Percentiles rank a stretch among this genome's conserved stretches.
Evolutionary conservation across 2,329 filamentous ascomycete genomes (phyloP).

Genomic region (Diplodia intermedia): DNA sequence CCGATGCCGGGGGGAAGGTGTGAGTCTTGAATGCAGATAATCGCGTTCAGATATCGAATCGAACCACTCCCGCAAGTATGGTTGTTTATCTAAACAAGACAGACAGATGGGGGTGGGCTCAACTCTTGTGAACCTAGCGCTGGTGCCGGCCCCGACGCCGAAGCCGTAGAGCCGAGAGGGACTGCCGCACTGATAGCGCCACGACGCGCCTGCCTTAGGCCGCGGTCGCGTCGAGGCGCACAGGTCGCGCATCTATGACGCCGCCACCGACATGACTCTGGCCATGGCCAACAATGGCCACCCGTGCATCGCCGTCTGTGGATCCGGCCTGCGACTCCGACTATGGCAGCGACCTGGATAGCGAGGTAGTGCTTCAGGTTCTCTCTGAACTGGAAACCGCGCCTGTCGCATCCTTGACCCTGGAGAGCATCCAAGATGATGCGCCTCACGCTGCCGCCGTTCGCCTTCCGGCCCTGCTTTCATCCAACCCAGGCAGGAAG

Average conservation of each 20-base stretch:
- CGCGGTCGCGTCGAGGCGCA: neutral
- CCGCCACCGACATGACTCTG: conserved; percentile 1
- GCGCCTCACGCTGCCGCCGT: conserved; percentile 21
- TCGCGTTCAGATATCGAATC: too few relatives aligned
- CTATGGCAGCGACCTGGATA: conserved; percentile 69
- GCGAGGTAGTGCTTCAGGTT: conserved; percentile 60
- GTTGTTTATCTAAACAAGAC: too few relatives aligned
- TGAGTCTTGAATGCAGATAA: too few relatives aligned
- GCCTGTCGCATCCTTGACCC: conserved; percentile 38
- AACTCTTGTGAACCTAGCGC: too few relatives aligned
- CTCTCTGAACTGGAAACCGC: conserved; percentile 55
- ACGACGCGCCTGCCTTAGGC: conserved; percentile 7
- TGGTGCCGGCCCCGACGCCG: neutral
- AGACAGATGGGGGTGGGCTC: too few relatives aligned
- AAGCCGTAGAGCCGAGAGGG: conserved; percentile 7
- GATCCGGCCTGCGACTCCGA: conserved; percentile 44
- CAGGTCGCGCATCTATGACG: conserved; percentile 26
- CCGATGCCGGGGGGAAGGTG: too few relatives aligned
- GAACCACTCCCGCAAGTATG: too few relatives aligned
- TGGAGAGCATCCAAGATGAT: conserved; percentile 39
- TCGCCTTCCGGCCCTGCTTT: neutral
- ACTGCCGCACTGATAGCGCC: conserved; percentile 1
- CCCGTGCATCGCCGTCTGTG: neutral
- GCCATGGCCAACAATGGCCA: conserved; percentile 23
- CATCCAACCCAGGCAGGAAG: neutral